These are phyloP conservation scores for Kurtzmaniella fragi DNA, from an alignment of 805 yeast genomes.

Conservation along the genomic window DNA sequence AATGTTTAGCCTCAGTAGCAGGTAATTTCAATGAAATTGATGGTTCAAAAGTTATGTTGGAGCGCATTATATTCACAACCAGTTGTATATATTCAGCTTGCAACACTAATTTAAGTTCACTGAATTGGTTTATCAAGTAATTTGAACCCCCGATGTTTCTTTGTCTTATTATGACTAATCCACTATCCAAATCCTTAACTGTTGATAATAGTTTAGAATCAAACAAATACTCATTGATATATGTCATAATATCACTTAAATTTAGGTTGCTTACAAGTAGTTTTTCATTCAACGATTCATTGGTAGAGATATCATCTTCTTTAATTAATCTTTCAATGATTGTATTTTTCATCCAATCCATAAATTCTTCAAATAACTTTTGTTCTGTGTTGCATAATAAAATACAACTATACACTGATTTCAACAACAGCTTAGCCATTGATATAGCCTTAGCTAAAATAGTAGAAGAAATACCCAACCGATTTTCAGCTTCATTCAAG, in stretches of 20 bases:
- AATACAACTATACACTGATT: conserved; percentile 30
- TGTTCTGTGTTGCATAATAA: conserved; percentile 45
- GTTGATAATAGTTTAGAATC: conserved; percentile 10
- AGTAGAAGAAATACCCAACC: conserved; percentile 6
- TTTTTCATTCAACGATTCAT: conserved; percentile 9
- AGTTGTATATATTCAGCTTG: conserved; percentile 14
- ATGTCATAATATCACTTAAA: conserved; percentile 18
- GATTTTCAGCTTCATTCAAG: neutral
- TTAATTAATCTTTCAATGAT: conserved; percentile 31
- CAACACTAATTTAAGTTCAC: conserved; percentile 7
- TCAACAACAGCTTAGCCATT: conserved; percentile 20
- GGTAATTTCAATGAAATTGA: conserved; percentile 8
- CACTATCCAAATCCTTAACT: neutral
- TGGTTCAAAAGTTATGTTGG: conserved; percentile 10
- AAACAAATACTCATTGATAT: conserved; percentile 18
- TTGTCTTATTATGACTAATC: neutral
- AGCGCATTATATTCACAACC: conserved; percentile 22
- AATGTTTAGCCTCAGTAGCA: neutral
- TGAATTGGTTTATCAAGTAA: conserved; percentile 6
- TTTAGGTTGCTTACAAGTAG: conserved; percentile 8
- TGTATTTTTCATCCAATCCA: conserved; percentile 39
- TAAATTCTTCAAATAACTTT: conserved; percentile 37
- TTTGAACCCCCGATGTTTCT: neutral
- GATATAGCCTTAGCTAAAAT: conserved; percentile 4
- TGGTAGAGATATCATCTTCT: conserved; percentile 28